A percentile compares a stretch with the other conserved stretches of the same genome.
Evolutionary conservation across 75 land plant genomes (phyloP).

Genomic region (Picea sitchensis): DNA sequence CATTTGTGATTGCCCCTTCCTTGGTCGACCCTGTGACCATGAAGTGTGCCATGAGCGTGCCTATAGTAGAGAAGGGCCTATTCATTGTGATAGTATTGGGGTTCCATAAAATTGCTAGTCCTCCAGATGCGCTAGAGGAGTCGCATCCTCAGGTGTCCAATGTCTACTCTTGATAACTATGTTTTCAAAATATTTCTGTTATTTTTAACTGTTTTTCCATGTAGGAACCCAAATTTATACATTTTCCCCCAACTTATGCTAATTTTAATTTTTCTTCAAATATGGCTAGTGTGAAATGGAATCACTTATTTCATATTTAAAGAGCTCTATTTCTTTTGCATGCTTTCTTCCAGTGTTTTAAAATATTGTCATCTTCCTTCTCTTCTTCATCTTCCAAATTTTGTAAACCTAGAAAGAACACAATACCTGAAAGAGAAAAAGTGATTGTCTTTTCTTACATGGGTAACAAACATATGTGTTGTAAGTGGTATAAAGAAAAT

Average conservation of each 20-base stretch:
- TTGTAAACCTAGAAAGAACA: not conserved
- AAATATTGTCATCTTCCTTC: not conserved
- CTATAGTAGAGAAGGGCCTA: no score
- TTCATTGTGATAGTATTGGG: no score
- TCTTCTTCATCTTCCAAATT: not conserved
- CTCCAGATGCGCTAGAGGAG: no score
- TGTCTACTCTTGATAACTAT: not conserved
- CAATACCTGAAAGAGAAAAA: not conserved
- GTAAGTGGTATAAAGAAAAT: no score
- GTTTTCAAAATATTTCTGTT: not conserved
- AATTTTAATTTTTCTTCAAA: not conserved
- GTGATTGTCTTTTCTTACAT: not conserved
- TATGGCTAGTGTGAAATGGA: not conserved
- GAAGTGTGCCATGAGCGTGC: no score
- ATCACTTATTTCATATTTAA: not conserved
- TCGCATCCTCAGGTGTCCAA: no score
- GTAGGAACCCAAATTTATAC: not conserved
- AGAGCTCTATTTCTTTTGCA: not conserved
- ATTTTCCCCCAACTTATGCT: not conserved
- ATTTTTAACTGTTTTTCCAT: not conserved
- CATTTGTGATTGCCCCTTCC: no score
- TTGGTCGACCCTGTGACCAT: no score
- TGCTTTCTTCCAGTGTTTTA: not conserved
- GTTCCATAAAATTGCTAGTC: no score
- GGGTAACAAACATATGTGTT: no score